A percentile compares a stretch with the other conserved stretches of the same genome.
phyloP scores from a whole-genome alignment of 257 asterid genomes.

The Datura wrightii region DNA sequence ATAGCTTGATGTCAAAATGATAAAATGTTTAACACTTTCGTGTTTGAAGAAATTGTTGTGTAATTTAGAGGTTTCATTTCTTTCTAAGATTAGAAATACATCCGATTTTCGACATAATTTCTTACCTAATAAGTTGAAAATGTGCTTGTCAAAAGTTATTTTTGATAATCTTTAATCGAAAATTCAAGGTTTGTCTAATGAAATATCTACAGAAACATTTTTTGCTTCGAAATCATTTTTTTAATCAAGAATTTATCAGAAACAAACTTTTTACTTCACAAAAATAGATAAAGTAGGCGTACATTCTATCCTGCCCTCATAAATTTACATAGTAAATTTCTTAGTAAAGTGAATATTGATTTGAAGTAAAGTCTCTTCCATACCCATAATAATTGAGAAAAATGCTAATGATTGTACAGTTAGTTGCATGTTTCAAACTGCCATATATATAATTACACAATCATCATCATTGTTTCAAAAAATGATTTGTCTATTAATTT shows the following conservation, averaged over 20 bases:
- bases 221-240: too few species aligned
- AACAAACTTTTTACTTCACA: too few species aligned
- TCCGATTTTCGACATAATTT: not conserved
- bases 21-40: not conserved
- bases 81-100: not conserved
- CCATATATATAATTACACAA: not conserved
- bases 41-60: not conserved
- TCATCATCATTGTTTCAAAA: not conserved
- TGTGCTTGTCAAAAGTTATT: not conserved
- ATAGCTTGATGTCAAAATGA: not conserved
- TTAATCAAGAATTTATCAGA: too few species aligned
- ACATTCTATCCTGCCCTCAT: too few species aligned
- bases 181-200: not conserved
- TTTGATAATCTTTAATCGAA: rapidly evolving
- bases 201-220: too few species aligned
- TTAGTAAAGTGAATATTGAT: conserved; percentile 28
- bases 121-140: not conserved
- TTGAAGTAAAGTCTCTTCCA: conserved; percentile 27
- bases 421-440: conserved; percentile 27
- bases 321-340: not conserved
- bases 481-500: not conserved
- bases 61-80: not conserved
- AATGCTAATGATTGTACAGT: conserved; percentile 26
- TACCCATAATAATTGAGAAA: not conserved
- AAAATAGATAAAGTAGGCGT: too few species aligned